Base-by-base conservation (phyloP, 495 filamentous ascomycete genomes). In the Symbiotaphrina buchneri region DNA sequence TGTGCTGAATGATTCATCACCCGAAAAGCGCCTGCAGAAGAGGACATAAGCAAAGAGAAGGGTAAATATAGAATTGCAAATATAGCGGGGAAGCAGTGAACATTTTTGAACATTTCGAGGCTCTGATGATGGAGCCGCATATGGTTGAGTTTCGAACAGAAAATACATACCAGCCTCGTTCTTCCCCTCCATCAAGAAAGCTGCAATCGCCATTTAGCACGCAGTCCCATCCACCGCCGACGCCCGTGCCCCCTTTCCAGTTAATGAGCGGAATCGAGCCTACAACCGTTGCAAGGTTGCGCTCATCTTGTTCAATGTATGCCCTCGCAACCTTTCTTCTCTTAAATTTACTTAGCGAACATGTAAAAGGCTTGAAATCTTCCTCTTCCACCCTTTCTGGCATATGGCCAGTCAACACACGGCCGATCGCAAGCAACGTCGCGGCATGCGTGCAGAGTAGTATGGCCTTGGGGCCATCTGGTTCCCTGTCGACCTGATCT, bases 371-470 rank as follows among this genome's bases (percentile, higher is more conserved):
- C 33, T 57, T 56, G 42, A 94, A 93, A 47, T 95, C 87, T 35
- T 82, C 71, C 37, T 58, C 60, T 5, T 56, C 60, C 22, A 58
- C 43, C 48, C 75, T 68, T 6, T 63, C 59, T 0, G 81, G 81
- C 69, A 82, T 74, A 3, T 43, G 34, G 0, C 77, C 79, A 10
- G 81, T 92, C 39, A 97, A 53, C 4, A 61, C 66, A 8, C 87
- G 62, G 2, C 83, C 87, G 33, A 82, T 70, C 4, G 75, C 74
- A 43, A 97, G 90, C 41, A 93, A 58, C 10, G 68, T 62, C 14
- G 87, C 87, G 0, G 85, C 87, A 55, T 97, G 87, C n/a, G 80
- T 71, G 47, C 77, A 91, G 10, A 97, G 62, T 15, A 92, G 39
- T 10, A 94, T 55, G 0, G 79, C 56, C 29, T 67, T 74, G 5